Conservation (phyloP, 2,329 filamentous ascomycete genomes). For the Fusarium sp. region DNA sequence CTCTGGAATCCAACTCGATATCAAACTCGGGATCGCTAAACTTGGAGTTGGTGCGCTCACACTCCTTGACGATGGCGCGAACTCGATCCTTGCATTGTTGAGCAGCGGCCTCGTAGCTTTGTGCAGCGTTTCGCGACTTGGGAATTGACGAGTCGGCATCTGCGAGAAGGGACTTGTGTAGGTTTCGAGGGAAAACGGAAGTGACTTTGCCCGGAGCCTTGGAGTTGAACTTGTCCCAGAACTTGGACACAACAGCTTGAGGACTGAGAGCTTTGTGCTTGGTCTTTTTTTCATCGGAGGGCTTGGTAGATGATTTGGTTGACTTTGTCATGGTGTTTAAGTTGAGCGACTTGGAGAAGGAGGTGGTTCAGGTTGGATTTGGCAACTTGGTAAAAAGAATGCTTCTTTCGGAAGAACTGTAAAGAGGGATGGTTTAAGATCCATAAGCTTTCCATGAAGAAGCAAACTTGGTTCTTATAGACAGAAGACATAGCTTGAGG, state of each 20-base stretch:
- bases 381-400: not conserved
- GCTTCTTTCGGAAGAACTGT: not conserved
- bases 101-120: constrained; percentile 57
- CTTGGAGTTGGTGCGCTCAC: constrained; percentile 58
- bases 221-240: constrained; percentile 57
- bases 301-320: not conserved
- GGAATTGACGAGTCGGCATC: constrained; percentile 37
- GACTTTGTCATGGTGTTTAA: not conserved
- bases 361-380: not conserved
- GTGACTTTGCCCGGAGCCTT: constrained; percentile 58
- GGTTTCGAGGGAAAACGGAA: constrained; percentile 56
- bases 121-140: constrained; percentile 53
- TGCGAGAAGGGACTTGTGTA: constrained; percentile 51
- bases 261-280: constrained; percentile 46
- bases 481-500: not conserved
- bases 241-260: constrained; percentile 55
- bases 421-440: not conserved
- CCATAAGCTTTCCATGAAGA: not conserved
- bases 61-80: constrained; percentile 54
- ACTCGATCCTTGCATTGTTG: constrained; percentile 55
- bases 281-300: not conserved
- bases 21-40: constrained; percentile 60
- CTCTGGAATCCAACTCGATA: constrained; percentile 52
- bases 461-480: constrained; percentile 25
- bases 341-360: not conserved